phyloP scores from a whole-genome alignment of 2,329 filamentous ascomycete species.

The Stemphylium beticola region DNA sequence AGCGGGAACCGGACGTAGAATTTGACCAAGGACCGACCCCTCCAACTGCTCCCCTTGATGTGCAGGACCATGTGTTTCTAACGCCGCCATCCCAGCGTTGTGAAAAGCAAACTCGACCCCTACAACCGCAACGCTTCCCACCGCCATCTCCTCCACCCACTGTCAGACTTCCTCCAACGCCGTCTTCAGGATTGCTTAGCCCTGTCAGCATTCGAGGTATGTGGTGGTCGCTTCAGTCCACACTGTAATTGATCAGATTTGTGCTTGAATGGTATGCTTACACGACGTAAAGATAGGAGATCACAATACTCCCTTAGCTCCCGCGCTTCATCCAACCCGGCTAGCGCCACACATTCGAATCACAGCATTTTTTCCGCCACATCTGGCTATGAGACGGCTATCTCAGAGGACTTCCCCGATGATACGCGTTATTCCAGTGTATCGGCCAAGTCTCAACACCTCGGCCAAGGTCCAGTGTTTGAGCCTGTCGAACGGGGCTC shows the following conservation, averaged over 20 bases:
- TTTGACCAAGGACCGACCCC: conserved; percentile 17
- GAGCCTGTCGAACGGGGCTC: conserved; percentile 29
- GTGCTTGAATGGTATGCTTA: conserved; percentile 11
- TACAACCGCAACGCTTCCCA: conserved; percentile 20
- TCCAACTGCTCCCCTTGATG: conserved; percentile 18
- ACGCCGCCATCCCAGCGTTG: conserved; percentile 7
- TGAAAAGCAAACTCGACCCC: conserved; percentile 8
- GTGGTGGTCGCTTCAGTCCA: conserved; percentile 2
- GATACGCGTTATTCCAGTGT: conserved; percentile 21
- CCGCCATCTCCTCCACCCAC: conserved; percentile 27
- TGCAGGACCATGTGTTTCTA: conserved; percentile 3
- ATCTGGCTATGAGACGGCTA: conserved; percentile 24
- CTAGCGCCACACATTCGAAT: conserved; percentile 23
- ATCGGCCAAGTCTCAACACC: neutral
- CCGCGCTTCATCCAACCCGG: conserved; percentile 25
- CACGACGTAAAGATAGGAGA: conserved; percentile 12
- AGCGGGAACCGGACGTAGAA: conserved; percentile 7
- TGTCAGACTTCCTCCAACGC: conserved; percentile 25
- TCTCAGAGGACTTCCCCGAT: conserved; percentile 23
- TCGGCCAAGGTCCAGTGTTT: conserved; percentile 9
- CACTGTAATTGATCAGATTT: neutral
- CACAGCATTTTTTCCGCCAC: conserved; percentile 28
- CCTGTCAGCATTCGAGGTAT: conserved; percentile 23
- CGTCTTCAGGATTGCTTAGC: conserved; percentile 13
- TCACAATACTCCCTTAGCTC: conserved; percentile 26